Evolutionary conservation across 2,329 filamentous ascomycete genomes (phyloP).

Genomic region (Hypoxylon sp.): DNA sequence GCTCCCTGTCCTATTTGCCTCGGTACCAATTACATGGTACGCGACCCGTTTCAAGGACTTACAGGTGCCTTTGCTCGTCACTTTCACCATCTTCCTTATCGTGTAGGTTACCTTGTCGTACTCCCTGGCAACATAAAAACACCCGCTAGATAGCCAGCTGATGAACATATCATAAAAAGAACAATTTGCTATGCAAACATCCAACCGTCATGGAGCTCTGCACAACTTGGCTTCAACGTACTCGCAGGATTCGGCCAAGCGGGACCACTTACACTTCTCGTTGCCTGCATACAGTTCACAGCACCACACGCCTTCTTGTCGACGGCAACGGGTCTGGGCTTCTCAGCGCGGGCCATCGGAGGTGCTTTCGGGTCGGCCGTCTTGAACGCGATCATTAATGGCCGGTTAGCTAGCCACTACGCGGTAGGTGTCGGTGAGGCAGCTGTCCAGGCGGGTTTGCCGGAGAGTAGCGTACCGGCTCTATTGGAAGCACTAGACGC

Average conservation of each 20-base stretch:
- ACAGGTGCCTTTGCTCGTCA: conserved; percentile 62
- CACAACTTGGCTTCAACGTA: conserved; percentile 65
- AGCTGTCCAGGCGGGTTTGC: conserved; percentile 61
- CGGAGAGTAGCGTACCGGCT: conserved; percentile 55
- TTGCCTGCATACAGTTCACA: conserved; percentile 67
- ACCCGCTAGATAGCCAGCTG: conserved; percentile 1
- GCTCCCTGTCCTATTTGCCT: conserved; percentile 58
- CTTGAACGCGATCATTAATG: conserved; percentile 66
- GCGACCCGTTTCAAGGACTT: conserved; percentile 66
- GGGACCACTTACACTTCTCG: conserved; percentile 65
- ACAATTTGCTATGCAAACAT: conserved; percentile 64
- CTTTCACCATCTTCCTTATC: conserved; percentile 63
- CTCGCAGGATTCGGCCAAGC: conserved; percentile 65
- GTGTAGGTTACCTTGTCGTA: conserved; percentile 56
- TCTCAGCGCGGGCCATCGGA: conserved; percentile 67
- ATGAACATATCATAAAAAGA: conserved; percentile 47
- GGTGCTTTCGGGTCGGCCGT: conserved; percentile 69
- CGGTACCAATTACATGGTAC: conserved; percentile 62
- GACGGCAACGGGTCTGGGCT: conserved; percentile 68
- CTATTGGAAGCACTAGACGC: conserved; percentile 59
- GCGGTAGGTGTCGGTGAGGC: conserved; percentile 58
- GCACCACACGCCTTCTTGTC: conserved; percentile 67
- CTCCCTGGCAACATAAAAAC: background rate
- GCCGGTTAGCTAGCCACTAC: conserved; percentile 60
- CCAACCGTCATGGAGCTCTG: conserved; percentile 60